phyloP scores from a whole-genome alignment of 2,329 filamentous ascomycete species.

The Colletotrichum plurivorum region DNA sequence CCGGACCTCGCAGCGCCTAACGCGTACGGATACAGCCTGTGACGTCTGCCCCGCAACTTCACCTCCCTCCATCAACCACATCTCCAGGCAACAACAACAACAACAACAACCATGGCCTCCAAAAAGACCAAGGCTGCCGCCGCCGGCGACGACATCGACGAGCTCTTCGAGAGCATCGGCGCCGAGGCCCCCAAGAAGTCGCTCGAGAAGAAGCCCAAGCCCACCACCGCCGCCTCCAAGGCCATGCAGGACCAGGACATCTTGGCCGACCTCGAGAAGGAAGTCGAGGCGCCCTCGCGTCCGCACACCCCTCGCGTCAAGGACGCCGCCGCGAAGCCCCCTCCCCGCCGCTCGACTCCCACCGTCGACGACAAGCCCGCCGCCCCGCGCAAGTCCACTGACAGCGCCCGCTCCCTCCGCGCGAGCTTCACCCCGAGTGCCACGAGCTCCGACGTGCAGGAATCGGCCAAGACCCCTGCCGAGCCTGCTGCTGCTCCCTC shows the following conservation, averaged over 20 bases:
- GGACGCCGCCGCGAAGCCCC: constrained; percentile 61
- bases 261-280: constrained; percentile 86
- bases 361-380: constrained; percentile 75
- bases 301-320: constrained; percentile 86
- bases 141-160: constrained; percentile 74
- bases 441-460: constrained; percentile 73
- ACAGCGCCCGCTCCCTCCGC: constrained; percentile 80
- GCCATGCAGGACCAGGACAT: constrained; percentile 76
- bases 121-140: constrained; percentile 70
- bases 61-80: constrained; percentile 21
- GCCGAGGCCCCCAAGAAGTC: constrained; percentile 67
- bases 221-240: constrained; percentile 65
- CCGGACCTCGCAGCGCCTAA: not conserved
- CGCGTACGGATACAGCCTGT: constrained; percentile 5
- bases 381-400: constrained; percentile 78
- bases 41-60: constrained; percentile 34
- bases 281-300: constrained; percentile 73
- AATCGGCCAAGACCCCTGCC: constrained; percentile 66
- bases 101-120: constrained; percentile 64
- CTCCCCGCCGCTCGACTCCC: constrained; percentile 66
- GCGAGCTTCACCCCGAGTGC: constrained; percentile 79
- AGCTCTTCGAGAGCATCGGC: constrained; percentile 75
- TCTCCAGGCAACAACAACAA: constrained; percentile 4
- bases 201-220: constrained; percentile 57
- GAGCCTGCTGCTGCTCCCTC: constrained; percentile 50